Percentiles rank a stretch among this genome's conserved stretches.
Evolutionary conservation across 1,284 basidiomycete genomes (phyloP).

Genomic region (Mycena citricolor): DNA sequence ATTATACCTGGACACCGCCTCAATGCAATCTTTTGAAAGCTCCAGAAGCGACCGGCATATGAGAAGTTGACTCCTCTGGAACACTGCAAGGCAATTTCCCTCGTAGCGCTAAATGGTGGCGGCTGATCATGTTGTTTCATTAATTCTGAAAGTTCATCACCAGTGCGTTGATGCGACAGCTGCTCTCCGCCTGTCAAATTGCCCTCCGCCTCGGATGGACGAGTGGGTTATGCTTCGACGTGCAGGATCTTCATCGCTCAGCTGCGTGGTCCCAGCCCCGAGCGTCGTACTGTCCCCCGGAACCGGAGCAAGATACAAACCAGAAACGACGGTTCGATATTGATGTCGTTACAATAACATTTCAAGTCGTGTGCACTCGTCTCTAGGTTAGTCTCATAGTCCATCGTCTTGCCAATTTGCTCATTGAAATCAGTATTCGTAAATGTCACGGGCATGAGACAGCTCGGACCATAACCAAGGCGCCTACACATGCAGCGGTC

Average conservation of each 20-base stretch:
- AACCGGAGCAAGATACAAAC: slow-evolving; percentile 51
- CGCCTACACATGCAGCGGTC: no score
- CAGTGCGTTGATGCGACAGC: slow-evolving; percentile 69
- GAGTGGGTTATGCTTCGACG: slow-evolving; percentile 47
- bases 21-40: slow-evolving; percentile 22
- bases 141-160: slow-evolving; percentile 7
- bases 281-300: slow-evolving; percentile 60
- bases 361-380: no score
- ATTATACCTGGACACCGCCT: slow-evolving; percentile 26
- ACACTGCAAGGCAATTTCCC: slow-evolving; percentile 42
- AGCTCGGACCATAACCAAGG: no score
- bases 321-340: slow-evolving; percentile 79
- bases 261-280: slow-evolving; percentile 53
- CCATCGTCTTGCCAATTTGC: no score
- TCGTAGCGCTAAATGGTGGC: slow-evolving; percentile 51
- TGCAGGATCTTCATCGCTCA: background rate
- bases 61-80: slow-evolving; percentile 25
- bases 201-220: slow-evolving; percentile 73
- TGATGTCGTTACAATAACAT: slow-evolving; percentile 63
- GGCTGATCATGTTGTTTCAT: slow-evolving; percentile 3
- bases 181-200: slow-evolving; percentile 73
- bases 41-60: slow-evolving; percentile 14
- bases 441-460: no score
- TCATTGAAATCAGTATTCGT: no score
- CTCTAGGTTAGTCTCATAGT: no score